A percentile compares a stretch with the other conserved stretches of the same genome.
These are phyloP conservation scores for Protea cynaroides DNA, from an alignment of 164 flowering plant species.

Conservation along the genomic window DNA sequence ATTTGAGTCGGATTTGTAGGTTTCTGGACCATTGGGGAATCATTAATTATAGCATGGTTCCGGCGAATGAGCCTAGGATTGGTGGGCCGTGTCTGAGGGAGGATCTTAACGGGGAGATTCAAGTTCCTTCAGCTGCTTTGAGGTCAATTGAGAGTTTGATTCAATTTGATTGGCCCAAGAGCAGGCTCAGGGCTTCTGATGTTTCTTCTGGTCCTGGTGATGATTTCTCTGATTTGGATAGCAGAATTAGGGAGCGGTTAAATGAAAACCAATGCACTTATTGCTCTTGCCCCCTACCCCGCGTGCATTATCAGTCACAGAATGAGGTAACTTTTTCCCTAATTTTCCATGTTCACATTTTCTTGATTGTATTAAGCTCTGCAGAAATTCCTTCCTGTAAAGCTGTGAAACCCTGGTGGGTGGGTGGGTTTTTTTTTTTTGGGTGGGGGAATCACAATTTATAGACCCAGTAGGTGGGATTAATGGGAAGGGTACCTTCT, in stretches of 20 bases:
- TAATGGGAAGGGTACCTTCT: too few species aligned
- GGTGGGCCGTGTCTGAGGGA: slow-evolving; percentile 50
- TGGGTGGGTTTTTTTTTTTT: too few species aligned
- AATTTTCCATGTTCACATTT: not conserved
- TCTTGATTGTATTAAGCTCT: too few species aligned
- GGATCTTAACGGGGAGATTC: slow-evolving; percentile 71
- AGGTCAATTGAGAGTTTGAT: slow-evolving; percentile 91
- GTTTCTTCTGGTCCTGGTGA: slow-evolving; percentile 33
- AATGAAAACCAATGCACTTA: slow-evolving; percentile 58
- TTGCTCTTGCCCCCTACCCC: slow-evolving; percentile 54
- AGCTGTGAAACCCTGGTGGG: too few species aligned
- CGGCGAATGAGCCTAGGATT: slow-evolving; percentile 37
- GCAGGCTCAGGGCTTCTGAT: slow-evolving; percentile 56
- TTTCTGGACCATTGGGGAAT: slow-evolving; percentile 98
- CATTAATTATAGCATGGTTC: slow-evolving; percentile 75
- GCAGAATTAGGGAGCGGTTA: slow-evolving; percentile 62
- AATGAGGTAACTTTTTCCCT: slow-evolving; percentile 56
- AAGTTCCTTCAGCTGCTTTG: slow-evolving; percentile 74
- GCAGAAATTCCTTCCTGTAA: too few species aligned
- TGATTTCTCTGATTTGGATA: slow-evolving; percentile 63
- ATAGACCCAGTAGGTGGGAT: too few species aligned
- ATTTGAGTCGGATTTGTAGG: slow-evolving; percentile 61
- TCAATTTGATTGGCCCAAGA: slow-evolving; percentile 82
- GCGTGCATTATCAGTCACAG: slow-evolving; percentile 70
- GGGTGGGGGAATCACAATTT: too few species aligned